phyloP scores from a whole-genome alignment of 2,329 filamentous ascomycete genomes.

The Harringtonia aguacate region DNA sequence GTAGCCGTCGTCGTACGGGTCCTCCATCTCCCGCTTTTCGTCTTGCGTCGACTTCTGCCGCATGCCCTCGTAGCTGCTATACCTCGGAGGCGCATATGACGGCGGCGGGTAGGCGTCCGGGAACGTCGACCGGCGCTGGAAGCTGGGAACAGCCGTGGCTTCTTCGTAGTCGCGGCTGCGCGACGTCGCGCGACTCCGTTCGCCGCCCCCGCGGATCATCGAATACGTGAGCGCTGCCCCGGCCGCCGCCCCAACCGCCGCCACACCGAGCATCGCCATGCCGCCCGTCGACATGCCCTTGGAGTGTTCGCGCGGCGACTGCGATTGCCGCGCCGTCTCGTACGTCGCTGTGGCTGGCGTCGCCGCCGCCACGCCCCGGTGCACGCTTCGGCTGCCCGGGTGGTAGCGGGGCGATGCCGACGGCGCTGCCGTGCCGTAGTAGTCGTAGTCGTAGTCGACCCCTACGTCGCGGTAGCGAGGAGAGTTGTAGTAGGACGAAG shows the following conservation, averaged over 20 bases:
- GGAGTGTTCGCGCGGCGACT: conserved; percentile 23
- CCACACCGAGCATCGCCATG: conserved; percentile 50
- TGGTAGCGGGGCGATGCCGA: conserved; percentile 4
- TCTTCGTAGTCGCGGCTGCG: conserved; percentile 28
- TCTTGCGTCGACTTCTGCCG: conserved; percentile 10
- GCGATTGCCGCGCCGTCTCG: not conserved
- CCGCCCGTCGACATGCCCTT: conserved; percentile 45
- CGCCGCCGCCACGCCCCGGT: conserved; percentile 6
- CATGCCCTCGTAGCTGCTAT: conserved; percentile 21
- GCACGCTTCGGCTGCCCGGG: conserved; percentile 3
- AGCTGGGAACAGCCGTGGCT: conserved; percentile 20
- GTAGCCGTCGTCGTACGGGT: conserved; percentile 27
- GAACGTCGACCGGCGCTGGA: conserved; percentile 35
- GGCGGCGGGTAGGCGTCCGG: conserved; percentile 23
- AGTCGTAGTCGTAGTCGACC: not conserved
- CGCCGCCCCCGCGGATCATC: conserved; percentile 38
- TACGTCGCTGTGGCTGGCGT: not conserved
- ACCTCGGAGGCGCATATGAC: conserved; percentile 18
- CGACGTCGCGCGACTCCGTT: conserved; percentile 15
- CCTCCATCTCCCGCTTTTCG: conserved; percentile 21
- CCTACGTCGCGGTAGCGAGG: conserved; percentile 4
- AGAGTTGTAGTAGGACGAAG: conserved; percentile 1
- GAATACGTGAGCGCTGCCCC: conserved; percentile 67
- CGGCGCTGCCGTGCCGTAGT: not conserved
- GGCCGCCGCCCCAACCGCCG: conserved; percentile 54